Base-by-base conservation (phyloP, 805 yeast genomes). In the Zygoascus biomembranicola region DNA sequence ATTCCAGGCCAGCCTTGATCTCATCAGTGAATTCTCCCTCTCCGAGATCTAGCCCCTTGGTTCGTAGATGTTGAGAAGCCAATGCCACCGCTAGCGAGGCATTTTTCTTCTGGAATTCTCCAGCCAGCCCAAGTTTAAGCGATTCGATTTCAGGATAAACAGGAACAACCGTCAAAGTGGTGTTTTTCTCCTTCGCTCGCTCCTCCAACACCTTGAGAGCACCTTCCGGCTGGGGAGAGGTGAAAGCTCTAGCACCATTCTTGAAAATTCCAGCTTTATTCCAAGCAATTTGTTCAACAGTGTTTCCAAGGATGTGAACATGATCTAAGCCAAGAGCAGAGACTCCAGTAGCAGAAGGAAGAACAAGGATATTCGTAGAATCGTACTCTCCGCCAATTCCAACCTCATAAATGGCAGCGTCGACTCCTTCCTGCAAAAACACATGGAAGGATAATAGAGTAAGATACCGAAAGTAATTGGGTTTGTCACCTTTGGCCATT, bases 381-480 rank as follows among this genome's bases (percentile, higher is more conserved):
- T 94, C 99, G 63, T 82, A 89, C 65, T 87, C 95, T 6, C 99
- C 99, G 31, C 99, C 99, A 48, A 94, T 96, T 20, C 99, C 99
- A 32, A 95, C 99, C 68, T 94, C 99, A 65, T 87, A 90, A 41
- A 94, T 84, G 11, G 98, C 97, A 37, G 96, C 80, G 64, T 90
- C 87, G n/a, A 94, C 90, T 1, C 87, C 85, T 69, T 94, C 99
- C 52, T 80, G 77, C 70, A 88, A 67, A 62, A 95, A 95, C 0
- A 89, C 85, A 66, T 95, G 97, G 73, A 90, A 94, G 2, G 97
- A 88, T 55, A 94, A 69, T 16, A 95, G 70, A 0, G 99, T 94
- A 66, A 94, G 72, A 68, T 80, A 95, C 65, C 95, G 84, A 77
- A 94, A 94, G 68, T 94, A 94, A 66, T 89, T 92, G 13, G 99